A percentile compares a stretch with the other conserved stretches of the same genome.
phyloP scores from a whole-genome alignment of 2,329 filamentous ascomycete species.

The Mollisiaceae sp. region DNA sequence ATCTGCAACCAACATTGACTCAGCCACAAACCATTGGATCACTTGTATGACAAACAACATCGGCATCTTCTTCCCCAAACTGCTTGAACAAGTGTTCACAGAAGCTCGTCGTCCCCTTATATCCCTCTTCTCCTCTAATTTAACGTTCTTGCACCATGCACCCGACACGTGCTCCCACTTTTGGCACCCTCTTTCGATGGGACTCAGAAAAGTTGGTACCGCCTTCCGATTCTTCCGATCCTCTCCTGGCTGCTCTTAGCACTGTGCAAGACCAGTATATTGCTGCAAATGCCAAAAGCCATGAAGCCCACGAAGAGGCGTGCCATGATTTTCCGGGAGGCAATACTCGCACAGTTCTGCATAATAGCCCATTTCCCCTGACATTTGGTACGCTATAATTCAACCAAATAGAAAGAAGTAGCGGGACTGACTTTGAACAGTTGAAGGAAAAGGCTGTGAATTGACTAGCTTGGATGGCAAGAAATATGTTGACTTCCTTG shows the following conservation, averaged over 20 bases:
- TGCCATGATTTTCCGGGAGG: conserved; percentile 35
- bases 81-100: not conserved
- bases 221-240: not conserved
- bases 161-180: not conserved
- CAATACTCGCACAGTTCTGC: conserved; percentile 37
- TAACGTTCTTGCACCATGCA: not conserved
- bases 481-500: conserved; percentile 62
- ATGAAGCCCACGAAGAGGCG: conserved; percentile 32
- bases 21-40: too few species aligned
- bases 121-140: not conserved
- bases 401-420: not conserved
- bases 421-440: conserved; percentile 16
- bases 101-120: not conserved
- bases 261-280: conserved; percentile 25
- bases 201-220: not conserved
- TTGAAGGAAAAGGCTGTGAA: conserved; percentile 27
- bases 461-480: conserved; percentile 33
- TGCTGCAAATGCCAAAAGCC: conserved; percentile 24
- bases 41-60: not conserved
- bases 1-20: too few species aligned
- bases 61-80: not conserved
- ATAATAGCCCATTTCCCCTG: conserved; percentile 35
- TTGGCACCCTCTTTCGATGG: not conserved
- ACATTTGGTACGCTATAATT: conserved; percentile 23
- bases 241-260: conserved; percentile 10